Percentiles rank a stretch among this genome's conserved stretches.
phyloP scores from a whole-genome alignment of 2,329 filamentous ascomycete genomes.

The Pochonia chlamydosporia region DNA sequence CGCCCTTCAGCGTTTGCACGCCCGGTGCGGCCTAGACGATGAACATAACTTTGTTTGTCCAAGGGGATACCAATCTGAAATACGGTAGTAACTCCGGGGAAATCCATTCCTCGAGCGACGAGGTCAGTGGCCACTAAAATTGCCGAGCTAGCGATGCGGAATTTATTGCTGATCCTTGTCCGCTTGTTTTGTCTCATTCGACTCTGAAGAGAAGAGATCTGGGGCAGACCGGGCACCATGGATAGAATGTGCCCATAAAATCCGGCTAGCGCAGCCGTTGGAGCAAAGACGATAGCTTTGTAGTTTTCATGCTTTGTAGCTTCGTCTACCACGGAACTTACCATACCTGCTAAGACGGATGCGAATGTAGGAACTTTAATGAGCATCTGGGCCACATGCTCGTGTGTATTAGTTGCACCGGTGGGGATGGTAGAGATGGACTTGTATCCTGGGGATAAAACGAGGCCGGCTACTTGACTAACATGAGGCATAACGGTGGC shows the following conservation, averaged over 20 bases:
- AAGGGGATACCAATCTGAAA: constrained; percentile 57
- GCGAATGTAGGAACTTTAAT: constrained; percentile 63
- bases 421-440: constrained; percentile 75
- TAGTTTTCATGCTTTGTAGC: constrained; percentile 45
- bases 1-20: constrained; percentile 58
- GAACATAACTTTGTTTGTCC: constrained; percentile 59
- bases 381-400: constrained; percentile 67
- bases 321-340: constrained; percentile 49
- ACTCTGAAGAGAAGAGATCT: constrained; percentile 42
- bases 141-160: constrained; percentile 43
- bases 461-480: constrained; percentile 63
- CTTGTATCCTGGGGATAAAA: constrained; percentile 66
- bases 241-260: constrained; percentile 43
- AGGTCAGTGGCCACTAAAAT: constrained; percentile 67
- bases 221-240: constrained; percentile 32
- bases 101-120: constrained; percentile 67
- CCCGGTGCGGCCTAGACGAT: constrained; percentile 61
- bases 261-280: constrained; percentile 48
- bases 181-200: constrained; percentile 45
- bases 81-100: constrained; percentile 62
- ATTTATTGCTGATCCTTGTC: constrained; percentile 55
- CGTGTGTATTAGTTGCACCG: constrained; percentile 70
- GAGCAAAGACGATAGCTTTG: constrained; percentile 81
- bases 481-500: constrained; percentile 79
- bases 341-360: constrained; percentile 55